phyloP scores from a whole-genome alignment of 1,139 yeast genomes.

The Taphrina confusa region DNA sequence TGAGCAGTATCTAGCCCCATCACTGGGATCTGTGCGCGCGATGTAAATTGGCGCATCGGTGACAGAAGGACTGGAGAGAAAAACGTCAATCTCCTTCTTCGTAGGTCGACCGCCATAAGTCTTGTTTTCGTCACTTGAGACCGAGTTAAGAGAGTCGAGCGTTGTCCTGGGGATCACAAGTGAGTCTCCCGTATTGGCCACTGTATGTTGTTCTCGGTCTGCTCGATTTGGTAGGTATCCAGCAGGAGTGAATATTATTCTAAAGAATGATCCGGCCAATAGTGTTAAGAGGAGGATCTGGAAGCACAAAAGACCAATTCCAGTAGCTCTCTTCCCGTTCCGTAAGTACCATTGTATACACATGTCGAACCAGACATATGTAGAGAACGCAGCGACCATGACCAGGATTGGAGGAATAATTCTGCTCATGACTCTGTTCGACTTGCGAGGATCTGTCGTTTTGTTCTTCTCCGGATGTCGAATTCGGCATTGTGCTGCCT shows the following conservation, averaged over 20 bases:
- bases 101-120: slow-evolving; percentile 17
- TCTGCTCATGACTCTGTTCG: slow-evolving; percentile 32
- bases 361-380: slow-evolving; percentile 26
- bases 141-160: neutral
- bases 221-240: slow-evolving; percentile 41
- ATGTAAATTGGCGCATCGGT: slow-evolving; percentile 2
- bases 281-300: slow-evolving; percentile 26
- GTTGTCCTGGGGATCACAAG: neutral
- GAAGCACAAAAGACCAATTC: slow-evolving; percentile 23
- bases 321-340: slow-evolving; percentile 26
- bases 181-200: slow-evolving; percentile 12
- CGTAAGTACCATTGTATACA: slow-evolving; percentile 26
- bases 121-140: neutral
- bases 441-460: slow-evolving; percentile 23
- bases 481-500: neutral
- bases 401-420: slow-evolving; percentile 36
- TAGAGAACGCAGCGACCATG: slow-evolving; percentile 24
- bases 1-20: slow-evolving; percentile 62
- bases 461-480: neutral
- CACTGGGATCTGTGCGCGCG: slow-evolving; percentile 47
- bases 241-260: slow-evolving; percentile 24
- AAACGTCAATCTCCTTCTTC: slow-evolving; percentile 3
- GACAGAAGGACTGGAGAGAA: slow-evolving; percentile 5
- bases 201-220: slow-evolving; percentile 41
- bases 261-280: slow-evolving; percentile 28